A percentile compares a stretch with the other conserved stretches of the same genome.
Evolutionary conservation across 495 filamentous ascomycete genomes (phyloP).

Genomic region (Parathielavia appendiculata): DNA sequence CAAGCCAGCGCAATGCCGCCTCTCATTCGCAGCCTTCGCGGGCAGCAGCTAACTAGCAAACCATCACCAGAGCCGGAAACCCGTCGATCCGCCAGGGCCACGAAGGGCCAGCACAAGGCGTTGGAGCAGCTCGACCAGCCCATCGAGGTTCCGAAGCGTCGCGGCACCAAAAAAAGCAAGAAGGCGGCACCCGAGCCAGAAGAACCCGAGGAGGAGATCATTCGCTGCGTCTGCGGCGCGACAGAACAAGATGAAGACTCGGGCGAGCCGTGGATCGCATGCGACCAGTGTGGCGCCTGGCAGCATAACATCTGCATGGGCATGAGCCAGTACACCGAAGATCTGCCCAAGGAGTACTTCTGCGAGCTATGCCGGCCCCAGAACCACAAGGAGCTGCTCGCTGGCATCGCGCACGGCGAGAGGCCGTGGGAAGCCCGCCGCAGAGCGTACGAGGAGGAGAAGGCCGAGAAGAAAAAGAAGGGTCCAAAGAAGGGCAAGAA

Average conservation of each 20-base stretch:
- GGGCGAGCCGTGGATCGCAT: constrained; percentile 81
- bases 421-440: constrained; percentile 75
- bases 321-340: constrained; percentile 66
- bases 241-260: constrained; percentile 77
- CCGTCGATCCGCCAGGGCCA: constrained; percentile 87
- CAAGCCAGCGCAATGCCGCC: constrained; percentile 7
- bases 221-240: constrained; percentile 90
- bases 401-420: constrained; percentile 69
- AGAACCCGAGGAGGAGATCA: constrained; percentile 61
- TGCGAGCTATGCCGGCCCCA: constrained; percentile 87
- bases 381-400: constrained; percentile 69
- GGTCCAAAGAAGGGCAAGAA: constrained; percentile 48
- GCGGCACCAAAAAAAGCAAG: constrained; percentile 53
- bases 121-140: constrained; percentile 63
- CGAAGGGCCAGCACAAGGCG: constrained; percentile 92
- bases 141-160: constrained; percentile 56
- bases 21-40: constrained; percentile 8
- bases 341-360: constrained; percentile 72
- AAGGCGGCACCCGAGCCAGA: constrained; percentile 53
- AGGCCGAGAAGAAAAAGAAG: constrained; percentile 42
- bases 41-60: constrained; percentile 22
- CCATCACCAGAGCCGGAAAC: constrained; percentile 60
- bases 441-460: constrained; percentile 47
- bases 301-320: constrained; percentile 97
- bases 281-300: constrained; percentile 87